Evolutionary conservation across 192 early-diverging fungal genomes (phyloP).

Genomic region (Backusella morwellensis): DNA sequence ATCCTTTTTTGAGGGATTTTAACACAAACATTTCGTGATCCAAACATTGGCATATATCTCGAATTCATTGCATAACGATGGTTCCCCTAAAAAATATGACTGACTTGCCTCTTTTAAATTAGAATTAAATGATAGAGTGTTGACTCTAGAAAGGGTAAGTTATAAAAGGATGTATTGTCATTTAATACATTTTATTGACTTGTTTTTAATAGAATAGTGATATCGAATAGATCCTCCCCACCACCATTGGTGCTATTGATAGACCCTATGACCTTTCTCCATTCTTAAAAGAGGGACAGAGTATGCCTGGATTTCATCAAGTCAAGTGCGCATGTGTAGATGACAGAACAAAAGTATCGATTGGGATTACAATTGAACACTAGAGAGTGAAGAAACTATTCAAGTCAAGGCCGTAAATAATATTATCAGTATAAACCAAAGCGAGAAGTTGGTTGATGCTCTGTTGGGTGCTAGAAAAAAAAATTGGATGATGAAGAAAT

Average conservation of each 20-base stretch:
- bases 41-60: neutral
- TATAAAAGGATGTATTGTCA: too few species aligned
- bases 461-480: neutral
- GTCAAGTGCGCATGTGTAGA: too few species aligned
- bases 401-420: too few species aligned
- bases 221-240: neutral
- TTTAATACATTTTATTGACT: neutral
- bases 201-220: neutral
- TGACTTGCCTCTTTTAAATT: neutral
- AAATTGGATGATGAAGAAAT: constrained; percentile 16
- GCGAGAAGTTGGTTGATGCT: neutral
- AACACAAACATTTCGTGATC: neutral
- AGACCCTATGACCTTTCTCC: neutral
- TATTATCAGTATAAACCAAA: neutral
- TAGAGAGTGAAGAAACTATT: neutral
- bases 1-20: neutral
- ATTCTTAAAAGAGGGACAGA: neutral
- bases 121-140: neutral
- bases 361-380: neutral
- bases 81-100: neutral
- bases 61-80: neutral
- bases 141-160: neutral
- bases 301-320: neutral
- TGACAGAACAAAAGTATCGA: too few species aligned
- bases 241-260: neutral